These are phyloP conservation scores for Corylus americana DNA, from an alignment of 306 rosid species.

Conservation along the genomic window DNA sequence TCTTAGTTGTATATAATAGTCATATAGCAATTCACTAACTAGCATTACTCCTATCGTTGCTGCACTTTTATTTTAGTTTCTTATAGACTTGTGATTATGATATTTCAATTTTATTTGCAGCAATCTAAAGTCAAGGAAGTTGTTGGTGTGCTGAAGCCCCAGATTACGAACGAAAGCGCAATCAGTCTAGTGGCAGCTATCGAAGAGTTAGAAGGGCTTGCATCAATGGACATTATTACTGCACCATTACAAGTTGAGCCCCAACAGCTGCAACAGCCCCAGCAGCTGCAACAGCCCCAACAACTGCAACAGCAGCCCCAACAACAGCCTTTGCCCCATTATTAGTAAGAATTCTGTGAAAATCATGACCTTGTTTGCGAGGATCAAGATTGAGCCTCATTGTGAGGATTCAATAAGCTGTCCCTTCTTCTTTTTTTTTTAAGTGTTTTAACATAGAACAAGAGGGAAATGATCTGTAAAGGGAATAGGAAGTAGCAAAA, in stretches of 20 bases:
- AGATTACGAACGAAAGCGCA: slow-evolving; percentile 58
- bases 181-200: slow-evolving; percentile 54
- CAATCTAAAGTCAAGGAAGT: slow-evolving; percentile 72
- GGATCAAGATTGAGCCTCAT: slow-evolving; percentile 33
- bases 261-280: slow-evolving; percentile 32
- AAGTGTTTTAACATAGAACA: slow-evolving; percentile 44
- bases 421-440: slow-evolving; percentile 28
- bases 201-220: slow-evolving; percentile 69
- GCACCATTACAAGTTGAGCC: slow-evolving; percentile 55
- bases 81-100: slow-evolving; percentile 22
- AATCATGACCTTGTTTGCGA: slow-evolving; percentile 29
- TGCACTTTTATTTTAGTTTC: slow-evolving; percentile 5
- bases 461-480: slow-evolving; percentile 61
- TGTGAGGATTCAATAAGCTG: slow-evolving; percentile 43
- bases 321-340: slow-evolving; percentile 8
- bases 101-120: slow-evolving; percentile 37
- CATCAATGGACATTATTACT: slow-evolving; percentile 52
- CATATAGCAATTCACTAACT: no score
- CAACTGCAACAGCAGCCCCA: slow-evolving; percentile 21
- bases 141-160: slow-evolving; percentile 62
- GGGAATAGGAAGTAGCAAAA: slow-evolving; percentile 66
- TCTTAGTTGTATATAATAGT: no score
- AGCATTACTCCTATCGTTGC: background rate
- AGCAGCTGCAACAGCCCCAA: slow-evolving; percentile 16
- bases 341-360: slow-evolving; percentile 22